Conservation (phyloP, 2,329 filamentous ascomycete genomes). For the Apiospora marii region DNA sequence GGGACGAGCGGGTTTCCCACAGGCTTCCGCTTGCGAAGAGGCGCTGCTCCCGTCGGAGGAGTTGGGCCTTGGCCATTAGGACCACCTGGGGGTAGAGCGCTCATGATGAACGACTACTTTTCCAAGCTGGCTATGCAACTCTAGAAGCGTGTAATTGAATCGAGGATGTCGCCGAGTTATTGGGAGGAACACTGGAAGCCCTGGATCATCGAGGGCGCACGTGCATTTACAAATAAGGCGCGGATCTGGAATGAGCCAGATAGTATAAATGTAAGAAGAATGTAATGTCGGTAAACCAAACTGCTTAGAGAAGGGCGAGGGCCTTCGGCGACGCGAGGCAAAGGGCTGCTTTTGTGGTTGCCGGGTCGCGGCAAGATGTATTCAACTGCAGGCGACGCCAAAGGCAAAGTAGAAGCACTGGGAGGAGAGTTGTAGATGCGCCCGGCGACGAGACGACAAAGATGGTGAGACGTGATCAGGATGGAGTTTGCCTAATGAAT, state of each 20-base stretch:
- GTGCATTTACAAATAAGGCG: background rate
- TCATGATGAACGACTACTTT: conserved; percentile 41
- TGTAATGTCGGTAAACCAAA: background rate
- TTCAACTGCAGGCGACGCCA: background rate
- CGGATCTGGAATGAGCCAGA: background rate
- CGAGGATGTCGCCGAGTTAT: background rate
- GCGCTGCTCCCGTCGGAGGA: conserved; percentile 52
- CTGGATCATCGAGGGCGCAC: background rate
- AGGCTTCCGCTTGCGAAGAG: conserved; percentile 50
- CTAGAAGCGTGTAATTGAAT: background rate
- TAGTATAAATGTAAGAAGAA: background rate
- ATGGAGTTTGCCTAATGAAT: conserved; percentile 16
- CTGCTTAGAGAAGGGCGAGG: background rate
- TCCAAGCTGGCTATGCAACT: background rate
- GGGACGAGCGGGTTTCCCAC: conserved; percentile 69
- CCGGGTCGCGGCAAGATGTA: background rate
- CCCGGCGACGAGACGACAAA: background rate
- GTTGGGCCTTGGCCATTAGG: conserved; percentile 55
- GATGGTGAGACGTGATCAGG: conserved; percentile 3
- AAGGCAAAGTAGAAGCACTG: background rate
- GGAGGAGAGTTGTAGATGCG: background rate
- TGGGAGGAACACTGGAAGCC: background rate
- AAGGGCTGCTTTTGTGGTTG: background rate
- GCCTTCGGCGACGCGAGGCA: background rate
- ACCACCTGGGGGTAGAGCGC: conserved; percentile 51